Base-by-base conservation (phyloP, 108 stramenopile species). In the Skeletonema potamos region DNA sequence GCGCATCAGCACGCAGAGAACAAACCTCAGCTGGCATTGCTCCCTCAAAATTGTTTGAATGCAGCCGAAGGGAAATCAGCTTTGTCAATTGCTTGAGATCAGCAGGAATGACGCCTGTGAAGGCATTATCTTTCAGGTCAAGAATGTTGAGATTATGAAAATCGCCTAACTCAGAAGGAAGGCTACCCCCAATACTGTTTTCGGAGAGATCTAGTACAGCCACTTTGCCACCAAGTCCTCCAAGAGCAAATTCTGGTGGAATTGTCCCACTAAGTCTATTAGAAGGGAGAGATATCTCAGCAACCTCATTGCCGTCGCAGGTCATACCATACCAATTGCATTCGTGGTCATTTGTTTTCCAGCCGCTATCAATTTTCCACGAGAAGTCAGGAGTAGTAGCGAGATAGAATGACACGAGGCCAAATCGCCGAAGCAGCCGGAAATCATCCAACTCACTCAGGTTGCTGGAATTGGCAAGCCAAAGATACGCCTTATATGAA, bases 131-230 rank as follows among this genome's bases (percentile, higher is more conserved):
- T 56, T 58, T 58, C 11, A 79, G 48, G 48, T 79, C 73, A 33
- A 74, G 66, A 20, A 41, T 36, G 5, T 51, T 55, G n/a, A 92
- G 72, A 11, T 68, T 68, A 30, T 86, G 66, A 17, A 89, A 63
- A 41, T 29, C 58, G 18, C 91, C 87, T 39, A 92, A 22, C 66
- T 92, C 83, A 18, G 82, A 76, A 10, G 85, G 84, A 11, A 92
- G 78, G 32, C 26, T 51, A 11, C 76, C 76, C 28, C 68, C 68
- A 36, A 77, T 64, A 33, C 59, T 58, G 43, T 77, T 77, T 6
- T 64, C 63, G 4, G 76, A 68, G 4, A 77, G 34, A 36, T 77
- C 64, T 13, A 77, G 30, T 29, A 51, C 29, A 37, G 41, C 22
- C n/a, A 77, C 30, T 64, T 70, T 63, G 26, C 61, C 76, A 13